Evolutionary conservation across 1,139 yeast genomes (phyloP).

Genomic region (Yarrowia galli): DNA sequence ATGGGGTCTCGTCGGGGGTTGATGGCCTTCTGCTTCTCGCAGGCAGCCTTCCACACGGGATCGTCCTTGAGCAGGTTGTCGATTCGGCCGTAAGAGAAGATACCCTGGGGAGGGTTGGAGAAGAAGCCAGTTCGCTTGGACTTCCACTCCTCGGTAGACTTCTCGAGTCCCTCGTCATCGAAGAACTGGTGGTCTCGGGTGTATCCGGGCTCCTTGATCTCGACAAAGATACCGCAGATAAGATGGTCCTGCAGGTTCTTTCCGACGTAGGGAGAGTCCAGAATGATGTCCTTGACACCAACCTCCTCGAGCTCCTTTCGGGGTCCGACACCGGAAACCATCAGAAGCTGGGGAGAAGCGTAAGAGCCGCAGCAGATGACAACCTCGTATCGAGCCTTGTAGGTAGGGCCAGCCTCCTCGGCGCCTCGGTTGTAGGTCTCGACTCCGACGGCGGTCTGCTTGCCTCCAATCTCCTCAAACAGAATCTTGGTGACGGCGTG

Average conservation of each 20-base stretch:
- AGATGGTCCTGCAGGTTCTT: conserved; percentile 48
- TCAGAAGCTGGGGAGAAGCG: conserved; percentile 48
- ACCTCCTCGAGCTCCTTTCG: conserved; percentile 43
- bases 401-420: conserved; percentile 41
- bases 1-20: conserved; percentile 39
- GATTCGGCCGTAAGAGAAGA: conserved; percentile 38
- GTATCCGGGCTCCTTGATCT: conserved; percentile 30
- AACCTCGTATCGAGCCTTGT: conserved; percentile 46
- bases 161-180: conserved; percentile 36
- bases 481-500: conserved; percentile 38
- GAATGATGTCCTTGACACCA: conserved; percentile 44
- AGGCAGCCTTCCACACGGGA: conserved; percentile 31
- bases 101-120: conserved; percentile 39
- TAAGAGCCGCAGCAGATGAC: conserved; percentile 48
- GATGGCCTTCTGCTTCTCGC: conserved; percentile 36
- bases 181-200: conserved; percentile 38
- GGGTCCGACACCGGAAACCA: conserved; percentile 49
- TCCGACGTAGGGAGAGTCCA: conserved; percentile 47
- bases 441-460: conserved; percentile 35
- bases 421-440: conserved; percentile 36
- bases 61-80: conserved; percentile 38
- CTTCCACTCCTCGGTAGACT: conserved; percentile 38
- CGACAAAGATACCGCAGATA: conserved; percentile 37
- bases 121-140: conserved; percentile 38
- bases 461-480: conserved; percentile 34